phyloP scores from a whole-genome alignment of 179 eudicot species.

The Monotropa hypopitys region DNA sequence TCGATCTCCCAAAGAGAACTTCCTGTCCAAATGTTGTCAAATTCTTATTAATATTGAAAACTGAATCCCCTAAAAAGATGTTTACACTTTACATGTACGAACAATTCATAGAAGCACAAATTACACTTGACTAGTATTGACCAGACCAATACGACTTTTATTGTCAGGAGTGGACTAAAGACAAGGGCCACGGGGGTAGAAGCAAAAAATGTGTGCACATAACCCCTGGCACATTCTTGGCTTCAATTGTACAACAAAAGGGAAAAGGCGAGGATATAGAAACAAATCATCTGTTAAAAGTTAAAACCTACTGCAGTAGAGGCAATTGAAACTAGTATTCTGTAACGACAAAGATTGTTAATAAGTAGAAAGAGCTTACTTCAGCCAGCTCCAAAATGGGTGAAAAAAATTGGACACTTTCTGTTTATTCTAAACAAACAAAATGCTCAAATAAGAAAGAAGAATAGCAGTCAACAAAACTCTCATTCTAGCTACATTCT shows the following conservation, averaged over 20 bases:
- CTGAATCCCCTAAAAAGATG: neutral
- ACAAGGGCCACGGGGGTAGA: neutral
- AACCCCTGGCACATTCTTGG: neutral
- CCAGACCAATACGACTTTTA: neutral
- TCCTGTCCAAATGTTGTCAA: conserved; percentile 34
- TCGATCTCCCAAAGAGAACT: conserved; percentile 98
- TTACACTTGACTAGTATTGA: neutral
- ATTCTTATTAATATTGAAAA: neutral
- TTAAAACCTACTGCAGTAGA: neutral
- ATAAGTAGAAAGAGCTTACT: too few relatives aligned
- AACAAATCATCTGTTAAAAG: neutral
- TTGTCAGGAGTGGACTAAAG: neutral
- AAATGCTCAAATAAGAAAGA: neutral
- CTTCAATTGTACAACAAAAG: neutral
- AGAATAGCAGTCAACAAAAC: neutral
- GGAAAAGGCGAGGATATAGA: neutral
- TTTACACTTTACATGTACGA: neutral
- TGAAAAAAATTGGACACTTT: neutral
- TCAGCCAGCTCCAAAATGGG: neutral
- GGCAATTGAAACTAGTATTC: neutral
- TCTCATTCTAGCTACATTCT: neutral
- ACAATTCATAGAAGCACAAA: neutral
- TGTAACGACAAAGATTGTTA: neutral
- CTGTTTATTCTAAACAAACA: neutral
- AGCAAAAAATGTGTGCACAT: neutral